phyloP scores from a whole-genome alignment of 2,329 filamentous ascomycete species.

The Claviceps monticola region DNA sequence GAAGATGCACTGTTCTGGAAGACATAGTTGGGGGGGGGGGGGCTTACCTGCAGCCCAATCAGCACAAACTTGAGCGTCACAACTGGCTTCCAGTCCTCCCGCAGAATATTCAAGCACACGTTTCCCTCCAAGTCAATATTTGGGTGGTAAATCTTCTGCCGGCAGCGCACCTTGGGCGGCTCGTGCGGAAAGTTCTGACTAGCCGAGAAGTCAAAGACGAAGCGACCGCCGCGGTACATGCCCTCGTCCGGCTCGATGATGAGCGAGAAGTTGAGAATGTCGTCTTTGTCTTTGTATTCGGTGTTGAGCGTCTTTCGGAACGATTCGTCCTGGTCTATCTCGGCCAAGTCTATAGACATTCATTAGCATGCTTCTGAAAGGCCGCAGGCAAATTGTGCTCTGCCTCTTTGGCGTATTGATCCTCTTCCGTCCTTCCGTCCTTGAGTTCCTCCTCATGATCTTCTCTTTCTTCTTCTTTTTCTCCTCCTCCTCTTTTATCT shows the following conservation, averaged over 20 bases:
- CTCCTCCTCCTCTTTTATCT: not conserved
- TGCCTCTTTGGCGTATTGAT: not conserved
- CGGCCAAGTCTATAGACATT: conserved; percentile 52
- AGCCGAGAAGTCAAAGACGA: conserved; percentile 84
- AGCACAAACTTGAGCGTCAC: conserved; percentile 94
- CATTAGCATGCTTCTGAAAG: too few species aligned
- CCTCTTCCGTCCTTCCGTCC: not conserved
- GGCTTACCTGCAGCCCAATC: conserved; percentile 69
- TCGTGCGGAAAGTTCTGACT: conserved; percentile 94
- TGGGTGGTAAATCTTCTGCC: conserved; percentile 97
- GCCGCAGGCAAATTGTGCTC: too few species aligned
- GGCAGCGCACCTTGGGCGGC: conserved; percentile 92
- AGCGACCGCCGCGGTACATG: conserved; percentile 75
- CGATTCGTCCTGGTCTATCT: conserved; percentile 40
- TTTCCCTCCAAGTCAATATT: conserved; percentile 98
- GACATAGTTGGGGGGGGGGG: too few species aligned
- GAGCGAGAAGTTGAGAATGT: conserved; percentile 73
- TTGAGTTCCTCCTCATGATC: not conserved
- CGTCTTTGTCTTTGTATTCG: conserved; percentile 67
- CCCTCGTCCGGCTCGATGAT: conserved; percentile 76
- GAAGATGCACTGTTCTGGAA: too few species aligned
- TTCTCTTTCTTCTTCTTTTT: not conserved
- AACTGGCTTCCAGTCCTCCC: conserved; percentile 98
- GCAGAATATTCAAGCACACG: conserved; percentile 90
- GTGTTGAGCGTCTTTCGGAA: conserved; percentile 70